phyloP scores from a whole-genome alignment of 352 stramenopile genomes.

The Phytopythium aichiense region DNA sequence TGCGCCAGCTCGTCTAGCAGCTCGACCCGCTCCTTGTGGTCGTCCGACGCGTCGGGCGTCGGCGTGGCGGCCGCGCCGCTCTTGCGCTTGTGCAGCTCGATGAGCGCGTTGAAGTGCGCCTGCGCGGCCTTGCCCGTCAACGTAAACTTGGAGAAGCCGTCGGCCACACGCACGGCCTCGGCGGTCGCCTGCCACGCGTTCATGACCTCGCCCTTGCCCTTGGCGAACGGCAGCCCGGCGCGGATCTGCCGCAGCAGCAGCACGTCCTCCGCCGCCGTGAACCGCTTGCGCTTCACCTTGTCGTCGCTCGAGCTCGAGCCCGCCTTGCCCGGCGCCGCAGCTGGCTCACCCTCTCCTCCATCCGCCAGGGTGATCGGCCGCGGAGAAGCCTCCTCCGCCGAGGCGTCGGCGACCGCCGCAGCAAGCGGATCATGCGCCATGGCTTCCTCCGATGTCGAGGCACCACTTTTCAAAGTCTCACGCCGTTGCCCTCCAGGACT shows the following conservation, averaged over 20 bases:
- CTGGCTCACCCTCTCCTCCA: neutral
- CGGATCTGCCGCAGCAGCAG: neutral
- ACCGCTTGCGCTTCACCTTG: neutral
- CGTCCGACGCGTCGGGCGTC: neutral
- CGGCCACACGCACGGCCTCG: constrained; percentile 1
- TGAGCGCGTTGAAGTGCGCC: constrained; percentile 8
- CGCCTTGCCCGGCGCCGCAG: too few species aligned
- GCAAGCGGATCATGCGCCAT: too few species aligned
- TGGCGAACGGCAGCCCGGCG: neutral
- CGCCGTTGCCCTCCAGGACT: too few species aligned
- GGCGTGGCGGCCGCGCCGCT: too few species aligned
- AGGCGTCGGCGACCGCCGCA: too few species aligned
- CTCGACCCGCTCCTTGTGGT: neutral
- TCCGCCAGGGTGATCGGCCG: too few species aligned
- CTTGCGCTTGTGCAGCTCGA: neutral
- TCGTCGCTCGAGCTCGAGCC: too few species aligned
- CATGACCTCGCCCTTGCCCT: constrained; percentile 1
- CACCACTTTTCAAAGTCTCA: too few species aligned
- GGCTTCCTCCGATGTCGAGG: too few species aligned
- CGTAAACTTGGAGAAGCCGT: constrained; percentile 9
- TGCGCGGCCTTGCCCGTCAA: constrained; percentile 11
- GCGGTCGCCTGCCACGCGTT: constrained; percentile 5
- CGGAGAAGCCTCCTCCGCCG: too few species aligned
- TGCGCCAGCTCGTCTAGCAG: neutral
- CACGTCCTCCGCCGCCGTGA: neutral